These are phyloP conservation scores for Bonia amplexicaulis DNA, from an alignment of 176 grass and related monocot species.

Conservation along the genomic window DNA sequence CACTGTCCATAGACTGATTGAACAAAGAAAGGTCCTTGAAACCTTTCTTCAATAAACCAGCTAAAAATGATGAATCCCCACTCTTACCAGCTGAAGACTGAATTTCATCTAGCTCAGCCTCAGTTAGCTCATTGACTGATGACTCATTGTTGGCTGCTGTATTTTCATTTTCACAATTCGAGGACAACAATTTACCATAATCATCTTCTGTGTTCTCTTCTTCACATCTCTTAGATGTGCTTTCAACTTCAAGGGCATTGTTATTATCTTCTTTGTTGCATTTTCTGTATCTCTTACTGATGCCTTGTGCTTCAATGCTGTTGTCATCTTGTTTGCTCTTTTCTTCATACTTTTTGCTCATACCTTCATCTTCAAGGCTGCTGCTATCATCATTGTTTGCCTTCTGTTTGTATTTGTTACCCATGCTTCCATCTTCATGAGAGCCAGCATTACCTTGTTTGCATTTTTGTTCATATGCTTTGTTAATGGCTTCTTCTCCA, in stretches of 20 bases:
- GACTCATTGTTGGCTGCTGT: not conserved
- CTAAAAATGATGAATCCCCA: slow-evolving; percentile 65
- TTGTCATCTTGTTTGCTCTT: slow-evolving; percentile 30
- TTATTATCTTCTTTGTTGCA: slow-evolving; percentile 15
- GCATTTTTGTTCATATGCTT: not conserved
- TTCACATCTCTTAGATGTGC: slow-evolving; percentile 28
- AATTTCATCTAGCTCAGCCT: slow-evolving; percentile 46
- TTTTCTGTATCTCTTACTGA: slow-evolving; percentile 14
- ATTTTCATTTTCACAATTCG: slow-evolving; percentile 19
- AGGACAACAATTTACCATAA: slow-evolving; percentile 1
- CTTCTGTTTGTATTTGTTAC: slow-evolving; percentile 7
- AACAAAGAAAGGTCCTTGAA: slow-evolving; percentile 67
- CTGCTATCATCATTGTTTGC: not conserved
- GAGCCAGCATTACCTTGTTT: not conserved
- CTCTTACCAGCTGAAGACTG: slow-evolving; percentile 45
- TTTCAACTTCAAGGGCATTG: slow-evolving; percentile 23
- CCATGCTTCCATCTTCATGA: not conserved
- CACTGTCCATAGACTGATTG: slow-evolving; percentile 45
- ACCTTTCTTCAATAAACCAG: slow-evolving; percentile 69
- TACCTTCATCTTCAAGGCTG: slow-evolving; percentile 29
- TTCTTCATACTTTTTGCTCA: slow-evolving; percentile 19
- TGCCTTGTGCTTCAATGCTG: not conserved
- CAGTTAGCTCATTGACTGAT: slow-evolving; percentile 36
- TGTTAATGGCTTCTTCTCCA: not conserved
- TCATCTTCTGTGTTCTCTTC: slow-evolving; percentile 26